These are phyloP conservation scores for Zygosaccharomyces kombuchaensis DNA, from an alignment of 805 yeast genomes.

Conservation along the genomic window DNA sequence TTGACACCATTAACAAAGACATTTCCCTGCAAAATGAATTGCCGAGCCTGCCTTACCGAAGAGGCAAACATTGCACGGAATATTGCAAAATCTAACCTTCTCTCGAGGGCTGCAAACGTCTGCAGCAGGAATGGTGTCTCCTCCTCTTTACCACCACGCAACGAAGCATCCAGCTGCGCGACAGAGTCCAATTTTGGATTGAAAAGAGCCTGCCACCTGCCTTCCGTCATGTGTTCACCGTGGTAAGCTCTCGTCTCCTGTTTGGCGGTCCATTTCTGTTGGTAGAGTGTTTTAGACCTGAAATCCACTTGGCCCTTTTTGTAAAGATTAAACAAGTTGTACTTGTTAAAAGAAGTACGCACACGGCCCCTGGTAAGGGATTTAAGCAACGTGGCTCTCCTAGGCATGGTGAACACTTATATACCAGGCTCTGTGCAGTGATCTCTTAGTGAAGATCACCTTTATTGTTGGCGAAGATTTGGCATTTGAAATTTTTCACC, in stretches of 20 bases:
- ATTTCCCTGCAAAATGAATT: slow-evolving; percentile 72
- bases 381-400: slow-evolving; percentile 53
- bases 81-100: slow-evolving; percentile 82
- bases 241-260: slow-evolving; percentile 92
- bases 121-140: slow-evolving; percentile 83
- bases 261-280: slow-evolving; percentile 89
- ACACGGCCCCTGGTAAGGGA: slow-evolving; percentile 65
- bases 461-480: neutral
- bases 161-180: slow-evolving; percentile 81
- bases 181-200: slow-evolving; percentile 70
- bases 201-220: slow-evolving; percentile 71
- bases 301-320: slow-evolving; percentile 58
- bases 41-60: slow-evolving; percentile 89
- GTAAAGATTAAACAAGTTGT: slow-evolving; percentile 82
- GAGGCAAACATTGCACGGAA: slow-evolving; percentile 93
- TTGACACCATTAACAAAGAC: slow-evolving; percentile 82
- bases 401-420: slow-evolving; percentile 44
- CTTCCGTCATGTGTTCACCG: slow-evolving; percentile 88
- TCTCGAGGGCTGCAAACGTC: slow-evolving; percentile 83
- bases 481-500: neutral
- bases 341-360: slow-evolving; percentile 88
- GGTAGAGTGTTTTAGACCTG: slow-evolving; percentile 67
- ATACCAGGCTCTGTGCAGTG: neutral
- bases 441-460: neutral
- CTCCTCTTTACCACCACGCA: slow-evolving; percentile 49